Base-by-base conservation (phyloP, 768 basidiomycete genomes). In the Amanita subjunquillea region DNA sequence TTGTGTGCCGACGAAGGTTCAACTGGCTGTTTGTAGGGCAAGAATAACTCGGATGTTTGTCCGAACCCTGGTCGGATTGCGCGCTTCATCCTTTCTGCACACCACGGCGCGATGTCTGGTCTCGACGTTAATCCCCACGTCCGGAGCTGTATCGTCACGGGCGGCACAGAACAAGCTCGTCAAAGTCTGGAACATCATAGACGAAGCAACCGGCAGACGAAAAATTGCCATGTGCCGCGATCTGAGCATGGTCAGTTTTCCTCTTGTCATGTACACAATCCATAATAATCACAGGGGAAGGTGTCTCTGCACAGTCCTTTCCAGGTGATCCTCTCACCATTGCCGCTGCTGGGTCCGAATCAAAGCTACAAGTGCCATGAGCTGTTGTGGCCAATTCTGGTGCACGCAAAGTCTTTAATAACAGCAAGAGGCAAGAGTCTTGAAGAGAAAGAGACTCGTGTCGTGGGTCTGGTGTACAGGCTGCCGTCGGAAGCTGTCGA, bases 271-370 rank as follows among this genome's bases (percentile, higher is more conserved):
- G 45, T 32, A 51, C 40, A 20, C 17, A 12, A 47, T 8, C 17
- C 48, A 34, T 41, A 27, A 37, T 6, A 13, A 30, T 12, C 54
- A 44, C 57, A 96, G 94, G 96, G 96, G 68, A 95, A 95, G 74
- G 91, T 98, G 6, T 99, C 70, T 88, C 93, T 5, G 75, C 85
- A 0, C 74, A 78, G 0, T 98, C 86, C 73, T 97, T 93, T 5
- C 95, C 96, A 0, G 95, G 98, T 63, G 89, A 94, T 61, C 87
- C 93, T 1, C 80, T 97, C 48, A 96, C 90, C 6, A 67, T 99
- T 44, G 95, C 94, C 2, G 93, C 92, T 3, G 95, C 88, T 29
- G 96, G 96, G 10, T 94, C 91, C 2, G 88, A 91, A 62, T 94
- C 90, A 1, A 92, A 87, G 63, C 67, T 99, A 5, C 95, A 98